Evolutionary conservation across 306 rosid genomes (phyloP), one percentile per base, ranked within the genome.

Genomic region (Astragalus membranaceus): DNA sequence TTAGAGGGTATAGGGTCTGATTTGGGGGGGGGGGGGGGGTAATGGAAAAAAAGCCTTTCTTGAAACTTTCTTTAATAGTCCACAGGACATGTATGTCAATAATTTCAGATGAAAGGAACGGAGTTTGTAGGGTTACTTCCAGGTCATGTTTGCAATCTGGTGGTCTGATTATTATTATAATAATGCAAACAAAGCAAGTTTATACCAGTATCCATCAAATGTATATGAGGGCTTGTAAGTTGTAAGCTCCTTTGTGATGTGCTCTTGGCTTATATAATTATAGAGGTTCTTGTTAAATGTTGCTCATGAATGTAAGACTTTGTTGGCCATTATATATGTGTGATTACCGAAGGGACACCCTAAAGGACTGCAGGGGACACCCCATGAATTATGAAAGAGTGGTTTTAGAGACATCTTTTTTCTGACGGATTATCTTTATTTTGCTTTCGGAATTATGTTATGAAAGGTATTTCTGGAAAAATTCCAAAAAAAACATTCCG

Each of bases 201-300:
- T 35, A 10, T 74, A 64, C 26, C 78, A 57, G 50, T 57, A 47
- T 51, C 51, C 10, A 57, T 50, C 54, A 52, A 3, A 64, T 12
- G 49, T 73, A 62, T 58, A 42, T 55, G 57, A 32, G 69, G 66
- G 54, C 58, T 48, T 69, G 66, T 39, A 11, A n/a, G n/a, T n/a
- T n/a, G n/a, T n/a, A n/a, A n/a, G n/a, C n/a, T n/a, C n/a, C n/a
- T 56, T 56, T 65, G 48, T 42, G 12, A 41, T 41, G 39, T 55
- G 48, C 5, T 23, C 13, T n/a, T n/a, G n/a, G 36, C 26, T 77
- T 6, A 30, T 43, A 44, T 54, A 57, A 32, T 63, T 53, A 2
- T 61, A 32, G 20, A 58, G 17, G 5, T 33, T 65, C 10, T 52
- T 16, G 43, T 29, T 74, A 17, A 23, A 62, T 30, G 6, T 63